A percentile compares a stretch with the other conserved stretches of the same genome.
Conservation (phyloP, 768 basidiomycete species). For the Lactarius trivialis region DNA sequence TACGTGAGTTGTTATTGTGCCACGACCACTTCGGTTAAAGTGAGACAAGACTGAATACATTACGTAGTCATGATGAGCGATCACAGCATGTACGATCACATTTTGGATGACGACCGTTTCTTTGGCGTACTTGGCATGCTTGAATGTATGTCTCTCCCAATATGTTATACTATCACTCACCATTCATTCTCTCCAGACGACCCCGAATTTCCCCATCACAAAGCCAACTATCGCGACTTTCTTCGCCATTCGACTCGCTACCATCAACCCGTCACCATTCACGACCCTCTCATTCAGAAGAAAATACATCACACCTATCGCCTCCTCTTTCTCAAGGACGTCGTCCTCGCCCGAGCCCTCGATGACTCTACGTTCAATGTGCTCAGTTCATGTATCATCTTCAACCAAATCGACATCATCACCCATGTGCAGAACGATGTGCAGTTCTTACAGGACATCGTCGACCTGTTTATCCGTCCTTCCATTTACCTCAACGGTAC, state of each 20-base stretch:
- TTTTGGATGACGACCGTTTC: constrained; percentile 89
- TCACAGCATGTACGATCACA: constrained; percentile 88
- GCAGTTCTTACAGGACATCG: constrained; percentile 69
- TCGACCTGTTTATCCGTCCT: constrained; percentile 53
- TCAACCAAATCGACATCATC: constrained; percentile 99
- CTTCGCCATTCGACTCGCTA: constrained; percentile 76
- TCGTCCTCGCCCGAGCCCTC: constrained; percentile 88
- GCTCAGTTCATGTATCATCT: constrained; percentile 94
- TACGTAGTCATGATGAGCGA: constrained; percentile 86
- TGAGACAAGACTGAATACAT: neutral
- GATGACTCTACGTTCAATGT: constrained; percentile 98
- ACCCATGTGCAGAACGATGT: constrained; percentile 77
- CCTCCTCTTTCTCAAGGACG: constrained; percentile 95
- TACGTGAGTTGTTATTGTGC: constrained; percentile 50
- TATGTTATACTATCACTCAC: constrained; percentile 9
- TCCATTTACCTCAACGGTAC: constrained; percentile 26
- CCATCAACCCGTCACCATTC: constrained; percentile 83
- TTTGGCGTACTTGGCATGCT: constrained; percentile 92
- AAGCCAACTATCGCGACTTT: constrained; percentile 96
- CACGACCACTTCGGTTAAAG: neutral
- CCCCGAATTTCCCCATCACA: constrained; percentile 93
- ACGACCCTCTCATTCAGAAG: constrained; percentile 63
- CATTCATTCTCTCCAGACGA: constrained; percentile 56
- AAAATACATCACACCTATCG: constrained; percentile 98
- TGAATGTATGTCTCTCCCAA: constrained; percentile 63